Base-by-base conservation (phyloP, 805 yeast genomes). In the Monosporozyma yasuniensis region DNA sequence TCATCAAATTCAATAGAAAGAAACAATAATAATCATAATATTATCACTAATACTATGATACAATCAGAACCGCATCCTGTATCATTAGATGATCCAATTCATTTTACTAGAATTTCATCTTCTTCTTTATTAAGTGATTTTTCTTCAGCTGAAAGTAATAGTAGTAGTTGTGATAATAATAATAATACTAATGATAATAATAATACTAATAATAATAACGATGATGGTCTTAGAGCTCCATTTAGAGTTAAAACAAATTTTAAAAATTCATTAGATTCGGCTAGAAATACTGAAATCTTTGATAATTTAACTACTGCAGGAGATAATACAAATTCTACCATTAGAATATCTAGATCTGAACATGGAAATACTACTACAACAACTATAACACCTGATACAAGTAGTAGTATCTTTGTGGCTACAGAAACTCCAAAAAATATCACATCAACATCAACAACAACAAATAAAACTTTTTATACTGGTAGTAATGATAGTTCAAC, bases 1-100 rank as follows among this genome's bases (percentile, higher is more conserved):
- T 18, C 72, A 1, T 65, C 72, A 0, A 61, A 66, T 2, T 60
- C 66, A 7, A 56, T 56, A 12, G 47, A 54, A 22, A 34, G 19
- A 5, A 23, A 7, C 14, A 22, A 30, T 32, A 22, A n/a, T n/a
- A n/a, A n/a, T n/a, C n/a, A n/a, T n/a, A n/a, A n/a, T n/a, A n/a
- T n/a, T n/a, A n/a, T n/a, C n/a, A n/a, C n/a, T n/a, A n/a, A n/a
- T n/a, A n/a, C n/a, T n/a, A n/a, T n/a, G n/a, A n/a, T 10, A n/a
- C 21, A 45, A 42, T 2, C 27, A 30, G 11, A 28, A 3, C 37
- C 35, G 3, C 27, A 46, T 46, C 44, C 23, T n/a, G 37, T 35
- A 21, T 47, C 49, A 8, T 11, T 47, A 18, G 22, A 47, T 18
- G 45, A 47, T 32, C 49, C 49, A 12, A 30, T 47, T 3, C 6